phyloP scores from a whole-genome alignment of 2,329 filamentous ascomycete species.

The Periconia digitata region DNA sequence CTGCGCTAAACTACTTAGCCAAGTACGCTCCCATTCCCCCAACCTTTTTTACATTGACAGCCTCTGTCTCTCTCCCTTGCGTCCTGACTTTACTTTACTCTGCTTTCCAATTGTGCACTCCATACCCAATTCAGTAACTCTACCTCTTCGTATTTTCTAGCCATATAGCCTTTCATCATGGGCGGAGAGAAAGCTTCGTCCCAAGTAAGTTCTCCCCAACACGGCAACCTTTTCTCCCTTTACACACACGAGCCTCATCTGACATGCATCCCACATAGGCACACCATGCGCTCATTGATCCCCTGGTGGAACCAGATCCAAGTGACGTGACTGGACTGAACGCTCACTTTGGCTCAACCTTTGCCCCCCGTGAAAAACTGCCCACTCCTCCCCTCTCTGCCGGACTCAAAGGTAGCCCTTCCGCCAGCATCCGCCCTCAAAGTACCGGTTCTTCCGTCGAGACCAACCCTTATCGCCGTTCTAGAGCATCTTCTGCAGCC shows the following conservation, averaged over 20 bases:
- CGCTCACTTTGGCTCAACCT: slow-evolving; percentile 55
- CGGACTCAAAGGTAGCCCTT: slow-evolving; percentile 26
- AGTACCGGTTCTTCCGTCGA: slow-evolving; percentile 42
- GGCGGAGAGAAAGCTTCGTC: slow-evolving; percentile 14
- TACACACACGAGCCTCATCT: slow-evolving; percentile 7
- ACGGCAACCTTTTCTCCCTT: slow-evolving; percentile 1
- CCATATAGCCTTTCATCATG: slow-evolving; percentile 11
- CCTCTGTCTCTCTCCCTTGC: slow-evolving; percentile 7
- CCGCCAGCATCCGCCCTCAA: slow-evolving; percentile 31
- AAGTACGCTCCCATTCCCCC: not conserved
- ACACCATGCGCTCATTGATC: slow-evolving; percentile 67
- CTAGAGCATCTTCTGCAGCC: slow-evolving; percentile 32
- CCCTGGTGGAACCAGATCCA: slow-evolving; percentile 68
- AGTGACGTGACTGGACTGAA: slow-evolving; percentile 68
- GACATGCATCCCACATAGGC: slow-evolving; percentile 50
- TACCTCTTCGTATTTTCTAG: slow-evolving; percentile 1
- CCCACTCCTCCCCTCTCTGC: slow-evolving; percentile 36
- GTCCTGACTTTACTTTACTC: not conserved
- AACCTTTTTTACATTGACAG: not conserved
- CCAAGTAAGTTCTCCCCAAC: slow-evolving; percentile 17
- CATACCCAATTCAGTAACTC: slow-evolving; percentile 1
- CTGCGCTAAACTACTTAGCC: not conserved
- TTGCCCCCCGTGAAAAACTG: slow-evolving; percentile 35
- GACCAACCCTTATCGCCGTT: slow-evolving; percentile 49
- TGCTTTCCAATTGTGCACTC: not conserved